phyloP scores from a whole-genome alignment of 306 rosid species.

The Rubus parviflorus region DNA sequence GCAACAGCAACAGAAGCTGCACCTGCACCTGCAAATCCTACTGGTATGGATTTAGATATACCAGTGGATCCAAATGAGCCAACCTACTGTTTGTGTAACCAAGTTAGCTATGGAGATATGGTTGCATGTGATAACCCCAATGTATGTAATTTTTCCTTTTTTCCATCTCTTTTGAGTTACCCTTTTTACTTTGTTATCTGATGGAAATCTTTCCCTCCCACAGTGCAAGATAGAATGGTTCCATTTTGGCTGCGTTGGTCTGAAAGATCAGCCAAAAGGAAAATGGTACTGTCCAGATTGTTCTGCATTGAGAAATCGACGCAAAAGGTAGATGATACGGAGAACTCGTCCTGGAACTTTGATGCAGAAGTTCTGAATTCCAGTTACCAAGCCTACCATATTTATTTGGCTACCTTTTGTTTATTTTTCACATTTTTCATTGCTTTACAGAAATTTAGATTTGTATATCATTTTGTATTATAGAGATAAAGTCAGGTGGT shows the following conservation, averaged over 20 bases:
- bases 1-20: conserved; percentile 30
- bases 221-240: conserved; percentile 70
- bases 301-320: conserved; percentile 32
- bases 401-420: not conserved
- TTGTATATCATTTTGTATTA: not conserved
- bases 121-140: conserved; percentile 61
- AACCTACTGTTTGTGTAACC: conserved; percentile 58
- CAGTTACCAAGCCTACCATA: not conserved
- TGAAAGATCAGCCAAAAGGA: conserved; percentile 60
- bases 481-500: not conserved
- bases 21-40: conserved; percentile 34
- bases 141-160: conserved; percentile 26
- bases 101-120: conserved; percentile 64
- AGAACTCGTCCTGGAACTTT: not conserved
- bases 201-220: conserved; percentile 1
- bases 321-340: conserved; percentile 44
- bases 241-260: conserved; percentile 63
- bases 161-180: not conserved
- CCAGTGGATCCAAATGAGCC: conserved; percentile 66
- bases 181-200: conserved; percentile 15
- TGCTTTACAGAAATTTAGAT: not conserved
- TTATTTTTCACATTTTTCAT: not conserved
- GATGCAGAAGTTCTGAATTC: not conserved
- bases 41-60: conserved; percentile 51
- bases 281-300: conserved; percentile 61